Evolutionary conservation across 73 alveolate genomes (phyloP), one percentile per base, ranked within the genome.

Genomic region (Tetrahymena borealis): DNA sequence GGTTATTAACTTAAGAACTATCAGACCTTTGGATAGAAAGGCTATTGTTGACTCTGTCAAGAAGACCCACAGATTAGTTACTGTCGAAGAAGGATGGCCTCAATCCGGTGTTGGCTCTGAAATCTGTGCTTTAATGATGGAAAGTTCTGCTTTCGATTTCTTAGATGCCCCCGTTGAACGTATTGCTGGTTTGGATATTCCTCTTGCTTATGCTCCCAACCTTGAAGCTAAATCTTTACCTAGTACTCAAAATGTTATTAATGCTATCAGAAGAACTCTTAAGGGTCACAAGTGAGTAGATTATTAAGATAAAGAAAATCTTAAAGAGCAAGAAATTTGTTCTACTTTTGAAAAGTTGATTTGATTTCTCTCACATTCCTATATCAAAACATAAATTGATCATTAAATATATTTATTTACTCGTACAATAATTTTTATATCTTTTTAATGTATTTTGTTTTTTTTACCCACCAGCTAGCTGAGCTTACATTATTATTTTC

Each of bases 51-150:
- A 97, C 32, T 96, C 99, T 60, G 97, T 97, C 31, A 97, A 97
- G 93, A 97, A 97, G 96, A 97, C 99, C 42, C 91, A 95, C 79
- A 96, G 99, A 91, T 78, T 97, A 41, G 98, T 97, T 13, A 91
- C 97, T 43, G 99, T 97, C 28, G 99, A 97, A 91, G 99, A 97
- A 92, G 99, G 99, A 38, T 97, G 98, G 99, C 99, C 99, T 39
- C 97, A 97, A 93, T 37, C 96, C 20, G 99, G 99, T 20, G 95
- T 97, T 90, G 99, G 98, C 8, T 97, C 99, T 90, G 99, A 97
- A 95, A 97, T 97, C 79, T 91, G 97, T 60, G 99, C 98, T 32
- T 60, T 97, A 32, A 95, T 97, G 91, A 96, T 97, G 98, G 99
- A 97, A 78, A 93, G 96, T 39, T 98, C 96, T 38, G 98, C 99